Evolutionary conservation across 768 basidiomycete genomes (phyloP), one percentile per base, ranked within the genome.

Genomic region (Mycena floridula): DNA sequence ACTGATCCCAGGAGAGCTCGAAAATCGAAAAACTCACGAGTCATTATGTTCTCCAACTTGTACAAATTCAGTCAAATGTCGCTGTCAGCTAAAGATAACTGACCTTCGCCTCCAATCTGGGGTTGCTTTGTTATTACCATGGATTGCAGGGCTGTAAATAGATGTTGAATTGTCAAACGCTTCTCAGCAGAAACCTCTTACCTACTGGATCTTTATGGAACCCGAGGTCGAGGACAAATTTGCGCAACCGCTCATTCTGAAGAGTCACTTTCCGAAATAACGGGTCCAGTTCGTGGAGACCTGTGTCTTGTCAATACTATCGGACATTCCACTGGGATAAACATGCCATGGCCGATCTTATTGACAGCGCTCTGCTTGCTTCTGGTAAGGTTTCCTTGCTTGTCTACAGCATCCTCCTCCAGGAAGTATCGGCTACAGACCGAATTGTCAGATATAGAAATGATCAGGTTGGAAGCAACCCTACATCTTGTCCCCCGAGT

Each of bases 51-150:
- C 82, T 2, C 82, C 82, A 6, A 98, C 96, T 89, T 46, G 27
- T 24, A 16, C 30, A 22, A 37, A 20, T 16, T 22, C 16, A 18
- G 41, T 8, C 40, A 5, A 25, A 46, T 32, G 18, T 24, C 22
- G 27, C 24, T 47, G 25, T 28, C 23, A 8, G 30, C 43, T 44
- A 20, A 25, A 18, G 36, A 24, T 15, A 16, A 51, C 67, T 51
- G 45, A 92, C 92, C 92, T 77, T 88, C 82, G 2, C 92, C 92
- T 2, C 96, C 95, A 21, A 98, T 94, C 44, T 84, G 73, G 4
- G 89, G 82, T 58, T 97, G 93, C 63, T 98, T 98, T 55, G 85
- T 92, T 48, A 98, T 99, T 25, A 95, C 72, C 93, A 96, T 96
- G 2, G 88, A 90, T 58, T 95, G 92, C 25, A 94, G 68, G 2